Percentiles rank a stretch among this genome's conserved stretches.
Conservation (phyloP, 306 rosid species). For the Phaseolus lunatus region DNA sequence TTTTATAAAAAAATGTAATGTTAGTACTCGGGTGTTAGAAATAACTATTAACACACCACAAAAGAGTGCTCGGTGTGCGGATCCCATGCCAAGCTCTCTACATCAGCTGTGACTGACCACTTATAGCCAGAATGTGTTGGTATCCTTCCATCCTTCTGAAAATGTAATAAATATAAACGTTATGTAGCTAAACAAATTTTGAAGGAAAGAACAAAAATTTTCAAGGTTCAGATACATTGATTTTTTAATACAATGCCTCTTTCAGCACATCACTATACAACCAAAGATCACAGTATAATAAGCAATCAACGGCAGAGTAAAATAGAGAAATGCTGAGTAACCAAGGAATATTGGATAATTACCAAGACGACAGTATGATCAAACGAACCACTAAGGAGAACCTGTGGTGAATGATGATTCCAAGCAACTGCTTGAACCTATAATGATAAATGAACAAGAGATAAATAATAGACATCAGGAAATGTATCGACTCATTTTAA, state of each 20-base stretch:
- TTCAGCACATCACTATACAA: slow-evolving; percentile 26
- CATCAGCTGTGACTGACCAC: slow-evolving; percentile 83
- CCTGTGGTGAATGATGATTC: slow-evolving; percentile 77
- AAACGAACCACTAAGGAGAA: slow-evolving; percentile 93
- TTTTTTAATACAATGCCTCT: slow-evolving; percentile 22
- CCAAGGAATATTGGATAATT: slow-evolving; percentile 47
- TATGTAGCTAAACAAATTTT: slow-evolving; percentile 24
- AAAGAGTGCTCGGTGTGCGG: slow-evolving; percentile 82
- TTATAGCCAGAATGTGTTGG: slow-evolving; percentile 85
- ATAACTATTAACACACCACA: slow-evolving; percentile 69
- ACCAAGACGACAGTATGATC: slow-evolving; percentile 88
- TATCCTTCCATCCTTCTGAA: slow-evolving; percentile 87
- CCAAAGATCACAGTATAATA: slow-evolving; percentile 1
- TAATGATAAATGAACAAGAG: slow-evolving; percentile 42
- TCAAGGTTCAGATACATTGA: slow-evolving; percentile 19
- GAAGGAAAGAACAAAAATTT: not conserved
- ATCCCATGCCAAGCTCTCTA: slow-evolving; percentile 97
- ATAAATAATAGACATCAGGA: slow-evolving; percentile 40
- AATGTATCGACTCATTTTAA: slow-evolving; percentile 14
- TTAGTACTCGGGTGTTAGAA: slow-evolving; percentile 25
- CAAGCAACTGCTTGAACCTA: slow-evolving; percentile 98
- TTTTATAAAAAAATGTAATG: not conserved
- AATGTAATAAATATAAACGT: slow-evolving; percentile 41
- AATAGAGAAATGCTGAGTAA: slow-evolving; percentile 8
- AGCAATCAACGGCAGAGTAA: slow-evolving; percentile 13